Evolutionary conservation across 768 basidiomycete species (phyloP).

Genomic region (Tulasnella sp.): DNA sequence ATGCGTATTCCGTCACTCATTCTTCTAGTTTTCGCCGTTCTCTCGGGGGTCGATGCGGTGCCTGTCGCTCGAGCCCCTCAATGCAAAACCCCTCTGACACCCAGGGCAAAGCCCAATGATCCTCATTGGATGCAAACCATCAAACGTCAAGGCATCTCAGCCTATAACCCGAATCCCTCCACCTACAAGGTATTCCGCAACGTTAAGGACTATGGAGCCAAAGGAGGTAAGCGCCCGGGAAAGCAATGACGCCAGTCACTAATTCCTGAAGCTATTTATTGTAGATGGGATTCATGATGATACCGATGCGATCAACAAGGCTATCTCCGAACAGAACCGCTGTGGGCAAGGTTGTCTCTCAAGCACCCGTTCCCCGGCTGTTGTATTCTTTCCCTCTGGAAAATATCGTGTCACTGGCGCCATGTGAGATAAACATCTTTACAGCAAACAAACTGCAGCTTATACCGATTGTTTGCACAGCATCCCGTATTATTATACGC

Average conservation of each 20-base stretch:
- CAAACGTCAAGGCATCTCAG: slow-evolving; percentile 57
- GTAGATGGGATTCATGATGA: slow-evolving; percentile 69
- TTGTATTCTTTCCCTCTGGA: slow-evolving; percentile 70
- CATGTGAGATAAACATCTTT: slow-evolving; percentile 42
- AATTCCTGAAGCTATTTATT: slow-evolving; percentile 23
- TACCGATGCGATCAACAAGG: slow-evolving; percentile 54
- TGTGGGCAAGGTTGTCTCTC: slow-evolving; percentile 51
- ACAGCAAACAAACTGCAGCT: neutral
- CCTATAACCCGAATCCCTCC: slow-evolving; percentile 55
- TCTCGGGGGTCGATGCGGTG: neutral
- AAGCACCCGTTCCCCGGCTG: slow-evolving; percentile 58
- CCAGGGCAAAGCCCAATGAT: slow-evolving; percentile 51
- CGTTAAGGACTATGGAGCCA: slow-evolving; percentile 58
- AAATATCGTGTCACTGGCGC: slow-evolving; percentile 60
- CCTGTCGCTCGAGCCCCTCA: slow-evolving; percentile 40
- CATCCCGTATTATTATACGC: slow-evolving; percentile 61
- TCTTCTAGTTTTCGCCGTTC: neutral
- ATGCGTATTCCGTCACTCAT: neutral
- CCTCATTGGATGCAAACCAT: slow-evolving; percentile 67
- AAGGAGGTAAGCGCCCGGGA: slow-evolving; percentile 26
- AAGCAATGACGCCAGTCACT: neutral
- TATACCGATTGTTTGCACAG: neutral
- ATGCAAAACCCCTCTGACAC: slow-evolving; percentile 43
- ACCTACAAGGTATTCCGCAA: slow-evolving; percentile 70
- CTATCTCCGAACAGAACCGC: slow-evolving; percentile 60